Evolutionary conservation across 2,329 filamentous ascomycete genomes (phyloP).

Genomic region (Exophiala xenobiotica): DNA sequence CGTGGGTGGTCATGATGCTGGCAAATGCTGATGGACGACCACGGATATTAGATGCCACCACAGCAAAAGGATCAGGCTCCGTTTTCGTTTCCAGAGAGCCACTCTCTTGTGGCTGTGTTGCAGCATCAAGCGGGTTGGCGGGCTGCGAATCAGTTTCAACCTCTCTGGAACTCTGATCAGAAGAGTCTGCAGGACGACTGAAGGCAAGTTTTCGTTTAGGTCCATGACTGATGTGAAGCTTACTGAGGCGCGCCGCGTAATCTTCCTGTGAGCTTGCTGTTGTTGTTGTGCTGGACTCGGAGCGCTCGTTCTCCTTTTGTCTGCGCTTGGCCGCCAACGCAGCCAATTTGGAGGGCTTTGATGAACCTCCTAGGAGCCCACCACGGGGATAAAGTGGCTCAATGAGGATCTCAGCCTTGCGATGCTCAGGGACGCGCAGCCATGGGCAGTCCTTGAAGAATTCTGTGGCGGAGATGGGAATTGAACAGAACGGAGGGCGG

Average conservation of each 20-base stretch:
- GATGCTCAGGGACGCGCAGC: constrained; percentile 68
- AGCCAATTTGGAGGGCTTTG: constrained; percentile 84
- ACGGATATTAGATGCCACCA: constrained; percentile 16
- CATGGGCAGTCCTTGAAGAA: constrained; percentile 87
- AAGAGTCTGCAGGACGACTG: background rate
- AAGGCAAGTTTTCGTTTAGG: background rate
- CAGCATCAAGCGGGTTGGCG: background rate
- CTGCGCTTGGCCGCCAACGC: constrained; percentile 83
- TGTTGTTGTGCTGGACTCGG: background rate
- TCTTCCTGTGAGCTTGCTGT: constrained; percentile 14
- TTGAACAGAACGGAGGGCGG: constrained; percentile 17
- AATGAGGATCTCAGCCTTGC: constrained; percentile 63
- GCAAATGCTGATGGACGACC: constrained; percentile 27
- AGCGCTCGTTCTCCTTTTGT: constrained; percentile 60
- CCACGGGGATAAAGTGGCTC: constrained; percentile 59
- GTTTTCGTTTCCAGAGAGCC: background rate
- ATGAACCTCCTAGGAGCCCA: constrained; percentile 76
- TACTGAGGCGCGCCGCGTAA: constrained; percentile 25
- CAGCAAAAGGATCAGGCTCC: background rate
- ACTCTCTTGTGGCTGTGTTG: background rate
- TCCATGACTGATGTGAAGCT: constrained; percentile 32
- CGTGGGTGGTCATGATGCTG: constrained; percentile 27
- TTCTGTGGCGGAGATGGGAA: constrained; percentile 49
- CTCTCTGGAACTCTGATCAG: background rate
- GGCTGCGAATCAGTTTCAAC: background rate